Evolutionary conservation across 768 basidiomycete species (phyloP).

Genomic region (Pulveroboletus sp.): DNA sequence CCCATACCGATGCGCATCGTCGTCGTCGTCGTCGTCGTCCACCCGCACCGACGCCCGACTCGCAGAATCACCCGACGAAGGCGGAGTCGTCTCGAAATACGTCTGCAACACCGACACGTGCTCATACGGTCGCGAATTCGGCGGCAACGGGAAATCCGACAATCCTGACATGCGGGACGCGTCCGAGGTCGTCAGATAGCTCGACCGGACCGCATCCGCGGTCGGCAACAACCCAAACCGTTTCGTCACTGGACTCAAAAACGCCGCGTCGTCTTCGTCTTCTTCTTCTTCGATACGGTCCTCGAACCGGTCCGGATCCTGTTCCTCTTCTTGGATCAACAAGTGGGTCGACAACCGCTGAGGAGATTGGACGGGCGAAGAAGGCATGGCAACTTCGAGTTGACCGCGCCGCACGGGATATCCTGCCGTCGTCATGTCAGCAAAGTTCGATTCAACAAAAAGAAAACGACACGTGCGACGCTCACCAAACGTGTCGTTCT

Average conservation of each 20-base stretch:
- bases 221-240: conserved; percentile 26
- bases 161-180: conserved; percentile 64
- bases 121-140: conserved; percentile 29
- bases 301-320: background rate
- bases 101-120: conserved; percentile 44
- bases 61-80: conserved; percentile 4
- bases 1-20: no score
- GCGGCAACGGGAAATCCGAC: conserved; percentile 70
- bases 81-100: conserved; percentile 34
- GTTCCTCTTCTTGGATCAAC: conserved; percentile 21
- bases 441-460: background rate
- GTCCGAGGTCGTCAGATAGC: conserved; percentile 59
- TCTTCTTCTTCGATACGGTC: no score
- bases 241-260: conserved; percentile 15
- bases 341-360: conserved; percentile 21
- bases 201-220: conserved; percentile 40
- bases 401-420: conserved; percentile 22
- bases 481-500: conserved; percentile 33
- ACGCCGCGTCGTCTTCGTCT: conserved; percentile 2
- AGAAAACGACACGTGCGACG: background rate
- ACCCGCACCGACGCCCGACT: background rate
- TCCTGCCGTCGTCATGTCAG: conserved; percentile 14
- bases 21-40: background rate
- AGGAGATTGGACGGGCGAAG: conserved; percentile 9
- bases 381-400: conserved; percentile 13